phyloP scores from a whole-genome alignment of 2,329 filamentous ascomycete species.

The Samsoniella hepiali region DNA sequence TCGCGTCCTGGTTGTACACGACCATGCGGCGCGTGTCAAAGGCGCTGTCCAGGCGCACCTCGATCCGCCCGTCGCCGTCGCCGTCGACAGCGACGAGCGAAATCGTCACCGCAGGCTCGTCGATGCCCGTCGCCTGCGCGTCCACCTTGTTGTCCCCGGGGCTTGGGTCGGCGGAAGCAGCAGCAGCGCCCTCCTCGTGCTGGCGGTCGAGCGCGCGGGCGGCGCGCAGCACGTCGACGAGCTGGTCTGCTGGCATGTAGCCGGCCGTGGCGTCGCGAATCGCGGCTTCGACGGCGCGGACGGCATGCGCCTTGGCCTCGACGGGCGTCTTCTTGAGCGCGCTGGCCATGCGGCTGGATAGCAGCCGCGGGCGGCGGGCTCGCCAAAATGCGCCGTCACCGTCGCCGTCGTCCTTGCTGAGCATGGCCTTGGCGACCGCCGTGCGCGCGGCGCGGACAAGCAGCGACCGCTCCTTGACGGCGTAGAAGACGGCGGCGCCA shows the following conservation, averaged over 20 bases:
- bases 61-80: slow-evolving; percentile 12
- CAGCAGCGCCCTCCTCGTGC: neutral
- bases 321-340: slow-evolving; percentile 22
- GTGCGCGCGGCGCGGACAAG: slow-evolving; percentile 24
- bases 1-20: slow-evolving; percentile 2
- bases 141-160: slow-evolving; percentile 12
- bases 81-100: slow-evolving; percentile 37
- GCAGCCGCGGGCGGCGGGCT: slow-evolving; percentile 27
- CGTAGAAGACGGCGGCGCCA: slow-evolving; percentile 34
- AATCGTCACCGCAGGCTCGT: slow-evolving; percentile 2
- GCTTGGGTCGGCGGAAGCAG: neutral
- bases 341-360: slow-evolving; percentile 28
- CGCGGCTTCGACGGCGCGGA: slow-evolving; percentile 30
- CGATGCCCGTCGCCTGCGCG: neutral
- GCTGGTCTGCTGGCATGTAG: slow-evolving; percentile 29
- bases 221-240: slow-evolving; percentile 27
- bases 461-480: slow-evolving; percentile 30
- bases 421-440: slow-evolving; percentile 27
- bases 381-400: slow-evolving; percentile 29
- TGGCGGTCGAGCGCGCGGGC: neutral
- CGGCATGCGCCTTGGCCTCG: slow-evolving; percentile 20
- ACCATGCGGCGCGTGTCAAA: slow-evolving; percentile 14
- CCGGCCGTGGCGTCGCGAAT: slow-evolving; percentile 30
- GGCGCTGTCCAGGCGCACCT: neutral
- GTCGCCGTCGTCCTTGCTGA: slow-evolving; percentile 23